Conservation (phyloP, 192 early-diverging fungal species). For the Backusella westeae region DNA sequence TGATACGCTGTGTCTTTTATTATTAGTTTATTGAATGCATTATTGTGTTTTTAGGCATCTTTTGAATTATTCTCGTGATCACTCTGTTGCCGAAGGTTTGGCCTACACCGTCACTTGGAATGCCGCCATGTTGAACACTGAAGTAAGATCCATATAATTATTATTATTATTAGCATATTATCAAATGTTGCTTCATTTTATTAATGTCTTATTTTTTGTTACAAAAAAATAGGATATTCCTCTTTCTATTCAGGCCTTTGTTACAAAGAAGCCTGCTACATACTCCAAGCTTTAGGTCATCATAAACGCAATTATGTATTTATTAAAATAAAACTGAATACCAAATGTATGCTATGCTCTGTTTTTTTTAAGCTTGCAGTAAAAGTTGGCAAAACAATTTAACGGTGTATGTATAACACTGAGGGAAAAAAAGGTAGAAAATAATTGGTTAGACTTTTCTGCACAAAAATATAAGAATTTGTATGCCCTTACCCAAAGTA, state of each 20-base stretch:
- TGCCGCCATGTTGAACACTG: slow-evolving; percentile 74
- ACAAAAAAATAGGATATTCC: slow-evolving; percentile 41
- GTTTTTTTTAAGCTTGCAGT: no score
- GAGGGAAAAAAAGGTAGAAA: no score
- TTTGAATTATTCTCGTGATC: slow-evolving; percentile 92
- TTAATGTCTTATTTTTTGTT: not conserved
- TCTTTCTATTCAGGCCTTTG: slow-evolving; percentile 40
- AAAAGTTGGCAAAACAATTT: no score
- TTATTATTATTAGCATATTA: not conserved
- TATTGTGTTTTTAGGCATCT: slow-evolving; percentile 47
- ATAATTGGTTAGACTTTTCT: no score
- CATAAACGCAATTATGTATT: not conserved
- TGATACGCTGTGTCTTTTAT: not conserved
- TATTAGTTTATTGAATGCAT: not conserved
- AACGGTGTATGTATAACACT: no score
- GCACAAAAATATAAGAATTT: no score
- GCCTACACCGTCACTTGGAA: slow-evolving; percentile 91
- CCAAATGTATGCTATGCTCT: not conserved
- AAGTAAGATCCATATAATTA: slow-evolving; percentile 36
- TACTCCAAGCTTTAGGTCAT: slow-evolving; percentile 47
- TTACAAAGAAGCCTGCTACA: slow-evolving; percentile 46
- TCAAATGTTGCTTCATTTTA: not conserved
- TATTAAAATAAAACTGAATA: not conserved
- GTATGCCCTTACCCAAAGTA: no score
- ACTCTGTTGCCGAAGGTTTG: slow-evolving; percentile 85